Evolutionary conservation across 2,329 filamentous ascomycete species (phyloP).

Genomic region (Fusarium paranaense): DNA sequence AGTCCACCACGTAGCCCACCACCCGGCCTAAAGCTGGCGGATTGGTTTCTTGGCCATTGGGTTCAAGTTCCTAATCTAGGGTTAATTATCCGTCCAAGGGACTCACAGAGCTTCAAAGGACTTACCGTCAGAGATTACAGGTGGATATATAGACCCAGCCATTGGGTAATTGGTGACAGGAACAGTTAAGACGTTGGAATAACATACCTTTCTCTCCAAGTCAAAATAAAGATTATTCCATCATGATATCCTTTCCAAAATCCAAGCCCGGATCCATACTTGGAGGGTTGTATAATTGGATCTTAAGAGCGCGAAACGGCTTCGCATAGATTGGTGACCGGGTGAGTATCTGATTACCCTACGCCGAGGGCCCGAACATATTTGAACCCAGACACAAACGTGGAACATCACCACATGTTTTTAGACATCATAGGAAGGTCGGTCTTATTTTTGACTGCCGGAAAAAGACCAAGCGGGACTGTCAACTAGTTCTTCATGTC

Average conservation of each 20-base stretch:
- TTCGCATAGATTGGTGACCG: not conserved
- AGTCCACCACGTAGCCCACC: no score
- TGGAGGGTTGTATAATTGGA: not conserved
- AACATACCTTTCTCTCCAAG: not conserved
- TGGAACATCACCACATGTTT: not conserved
- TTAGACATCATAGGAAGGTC: not conserved
- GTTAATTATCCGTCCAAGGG: not conserved
- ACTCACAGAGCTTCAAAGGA: not conserved
- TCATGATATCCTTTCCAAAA: not conserved
- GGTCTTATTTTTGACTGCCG: not conserved
- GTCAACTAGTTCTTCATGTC: not conserved
- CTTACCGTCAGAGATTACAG: not conserved
- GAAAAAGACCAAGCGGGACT: not conserved
- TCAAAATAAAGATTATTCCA: not conserved
- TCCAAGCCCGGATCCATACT: not conserved
- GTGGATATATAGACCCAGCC: no score
- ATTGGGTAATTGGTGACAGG: not conserved
- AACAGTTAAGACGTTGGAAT: not conserved
- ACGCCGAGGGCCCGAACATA: not conserved
- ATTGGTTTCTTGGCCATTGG: not conserved
- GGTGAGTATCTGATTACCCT: not conserved
- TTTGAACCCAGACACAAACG: not conserved
- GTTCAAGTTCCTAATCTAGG: not conserved
- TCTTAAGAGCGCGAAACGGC: not conserved
- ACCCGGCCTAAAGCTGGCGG: not conserved